Conservation (phyloP, 164 flowering plant genomes). For the Umbilicus rupestris region DNA sequence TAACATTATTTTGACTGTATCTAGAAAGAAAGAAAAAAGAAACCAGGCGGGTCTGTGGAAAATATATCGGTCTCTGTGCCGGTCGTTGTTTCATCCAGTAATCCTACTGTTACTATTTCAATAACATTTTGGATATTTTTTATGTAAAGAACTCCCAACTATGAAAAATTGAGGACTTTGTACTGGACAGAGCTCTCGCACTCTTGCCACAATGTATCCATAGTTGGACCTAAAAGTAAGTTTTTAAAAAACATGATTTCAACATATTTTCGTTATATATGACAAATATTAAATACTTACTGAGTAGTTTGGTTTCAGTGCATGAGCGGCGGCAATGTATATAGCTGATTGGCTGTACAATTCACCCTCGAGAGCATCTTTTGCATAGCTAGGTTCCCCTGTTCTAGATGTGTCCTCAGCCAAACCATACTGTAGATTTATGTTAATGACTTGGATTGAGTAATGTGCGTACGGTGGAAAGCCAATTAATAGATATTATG, state of each 20-base stretch:
- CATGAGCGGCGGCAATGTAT: conserved; percentile 98
- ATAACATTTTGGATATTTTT: background rate
- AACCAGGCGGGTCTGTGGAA: background rate
- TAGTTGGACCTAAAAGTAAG: background rate
- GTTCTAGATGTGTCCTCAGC: conserved; percentile 94
- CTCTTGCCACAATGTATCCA: background rate
- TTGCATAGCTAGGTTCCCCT: conserved; percentile 50
- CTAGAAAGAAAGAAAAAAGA: background rate
- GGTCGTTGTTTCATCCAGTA: background rate
- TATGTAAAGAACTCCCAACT: background rate
- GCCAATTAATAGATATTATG: background rate
- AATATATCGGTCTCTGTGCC: background rate
- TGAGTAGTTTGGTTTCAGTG: conserved; percentile 86
- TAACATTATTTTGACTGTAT: background rate
- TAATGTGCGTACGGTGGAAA: background rate
- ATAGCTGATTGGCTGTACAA: conserved; percentile 90
- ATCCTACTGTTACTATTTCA: background rate
- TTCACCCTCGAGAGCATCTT: conserved; percentile 69
- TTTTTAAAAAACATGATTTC: background rate
- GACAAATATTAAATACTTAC: conserved; percentile 26
- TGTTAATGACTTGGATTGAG: background rate
- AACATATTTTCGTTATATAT: background rate
- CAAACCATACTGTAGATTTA: conserved; percentile 69
- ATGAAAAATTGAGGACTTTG: background rate
- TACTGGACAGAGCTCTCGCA: too few relatives aligned